phyloP scores from a whole-genome alignment of 352 stramenopile species.

The Aphanomyces invadans region DNA sequence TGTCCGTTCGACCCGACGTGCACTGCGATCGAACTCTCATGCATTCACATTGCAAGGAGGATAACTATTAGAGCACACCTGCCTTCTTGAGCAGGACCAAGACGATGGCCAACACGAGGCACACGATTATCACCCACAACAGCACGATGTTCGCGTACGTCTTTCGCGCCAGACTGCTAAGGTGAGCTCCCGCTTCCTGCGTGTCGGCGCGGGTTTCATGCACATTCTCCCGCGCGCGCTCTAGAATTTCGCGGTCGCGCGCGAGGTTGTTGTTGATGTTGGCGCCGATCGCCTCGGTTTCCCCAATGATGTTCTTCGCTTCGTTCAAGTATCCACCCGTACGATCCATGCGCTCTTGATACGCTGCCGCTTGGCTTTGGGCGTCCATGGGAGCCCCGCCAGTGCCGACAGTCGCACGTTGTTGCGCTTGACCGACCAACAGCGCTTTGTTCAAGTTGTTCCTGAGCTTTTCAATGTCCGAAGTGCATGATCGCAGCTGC shows the following conservation, averaged over 20 bases:
- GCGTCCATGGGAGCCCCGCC: not conserved
- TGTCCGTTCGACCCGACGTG: too few species aligned
- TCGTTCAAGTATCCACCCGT: conserved; percentile 63
- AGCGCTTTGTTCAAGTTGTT: conserved; percentile 64
- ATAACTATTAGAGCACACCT: not conserved
- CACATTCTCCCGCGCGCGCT: conserved; percentile 66
- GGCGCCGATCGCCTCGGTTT: conserved; percentile 50
- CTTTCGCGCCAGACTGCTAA: conserved; percentile 79
- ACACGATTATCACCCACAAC: conserved; percentile 73
- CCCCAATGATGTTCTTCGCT: conserved; percentile 53
- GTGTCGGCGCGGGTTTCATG: conserved; percentile 63
- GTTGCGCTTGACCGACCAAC: conserved; percentile 61
- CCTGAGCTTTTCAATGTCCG: conserved; percentile 79
- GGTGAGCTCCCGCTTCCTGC: conserved; percentile 50
- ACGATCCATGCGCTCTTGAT: conserved; percentile 63
- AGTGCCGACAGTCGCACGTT: conserved; percentile 31
- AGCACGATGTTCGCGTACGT: conserved; percentile 62
- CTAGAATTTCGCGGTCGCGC: conserved; percentile 62
- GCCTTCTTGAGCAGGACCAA: conserved; percentile 45
- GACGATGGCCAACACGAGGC: conserved; percentile 54
- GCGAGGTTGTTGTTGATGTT: conserved; percentile 65
- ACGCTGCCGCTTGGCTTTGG: conserved; percentile 25
- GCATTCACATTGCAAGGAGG: not conserved
- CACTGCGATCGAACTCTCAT: not conserved
- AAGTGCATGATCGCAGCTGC: conserved; percentile 66